phyloP scores from a whole-genome alignment of 768 basidiomycete species.

The Termitomyces sp. region DNA sequence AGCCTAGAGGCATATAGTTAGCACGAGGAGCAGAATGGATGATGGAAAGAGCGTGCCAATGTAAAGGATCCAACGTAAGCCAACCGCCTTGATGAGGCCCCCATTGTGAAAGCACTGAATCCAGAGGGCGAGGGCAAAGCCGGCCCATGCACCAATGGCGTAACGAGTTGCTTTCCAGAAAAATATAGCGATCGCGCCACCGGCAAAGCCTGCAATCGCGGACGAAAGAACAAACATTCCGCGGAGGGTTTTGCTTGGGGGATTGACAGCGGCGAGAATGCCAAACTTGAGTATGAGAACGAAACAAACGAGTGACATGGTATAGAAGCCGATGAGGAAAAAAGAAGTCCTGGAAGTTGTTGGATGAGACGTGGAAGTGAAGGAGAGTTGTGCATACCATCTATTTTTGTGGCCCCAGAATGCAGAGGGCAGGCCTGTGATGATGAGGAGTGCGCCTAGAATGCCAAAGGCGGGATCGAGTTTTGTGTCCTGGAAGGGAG shows the following conservation, averaged over 20 bases:
- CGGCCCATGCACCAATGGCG: conserved; percentile 79
- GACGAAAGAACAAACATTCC: conserved; percentile 89
- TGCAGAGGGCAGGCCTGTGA: conserved; percentile 86
- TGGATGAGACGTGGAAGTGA: too few relatives aligned
- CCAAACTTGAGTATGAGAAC: conserved; percentile 89
- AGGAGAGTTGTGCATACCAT: too few relatives aligned
- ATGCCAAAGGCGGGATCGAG: conserved; percentile 89
- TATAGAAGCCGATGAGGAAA: conserved; percentile 91
- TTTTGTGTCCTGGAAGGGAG: conserved; percentile 45
- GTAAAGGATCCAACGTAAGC: conserved; percentile 86
- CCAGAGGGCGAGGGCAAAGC: conserved; percentile 84
- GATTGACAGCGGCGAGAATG: conserved; percentile 77
- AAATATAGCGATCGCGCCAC: conserved; percentile 85
- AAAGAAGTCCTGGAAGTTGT: conserved; percentile 87
- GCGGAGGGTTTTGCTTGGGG: conserved; percentile 73
- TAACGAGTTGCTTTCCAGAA: conserved; percentile 90
- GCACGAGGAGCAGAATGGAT: conserved; percentile 9
- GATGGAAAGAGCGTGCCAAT: conserved; percentile 51
- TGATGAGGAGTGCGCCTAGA: conserved; percentile 80
- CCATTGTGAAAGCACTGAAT: conserved; percentile 82
- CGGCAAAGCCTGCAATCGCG: conserved; percentile 75
- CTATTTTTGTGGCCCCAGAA: conserved; percentile 95
- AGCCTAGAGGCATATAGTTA: conserved; percentile 39
- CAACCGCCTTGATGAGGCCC: conserved; percentile 73
- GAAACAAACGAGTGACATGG: conserved; percentile 79